Evolutionary conservation across 78 protist genomes (phyloP).

Genomic region (Planoprotostelium fungivorum): DNA sequence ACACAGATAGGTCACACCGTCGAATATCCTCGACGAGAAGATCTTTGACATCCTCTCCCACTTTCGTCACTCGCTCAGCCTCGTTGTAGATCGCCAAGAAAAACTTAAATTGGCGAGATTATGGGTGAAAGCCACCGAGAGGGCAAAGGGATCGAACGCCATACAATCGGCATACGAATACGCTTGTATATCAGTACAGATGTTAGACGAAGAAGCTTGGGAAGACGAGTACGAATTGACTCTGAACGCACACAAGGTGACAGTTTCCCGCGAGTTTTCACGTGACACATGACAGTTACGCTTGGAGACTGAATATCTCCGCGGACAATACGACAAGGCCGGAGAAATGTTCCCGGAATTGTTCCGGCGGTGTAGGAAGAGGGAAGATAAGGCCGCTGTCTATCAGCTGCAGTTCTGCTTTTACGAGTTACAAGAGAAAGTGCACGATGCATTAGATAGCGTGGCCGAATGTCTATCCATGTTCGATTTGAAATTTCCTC

Average conservation of each 20-base stretch:
- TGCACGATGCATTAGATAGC: background rate
- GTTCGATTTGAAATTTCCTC: background rate
- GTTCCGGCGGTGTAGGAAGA: background rate
- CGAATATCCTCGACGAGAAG: background rate
- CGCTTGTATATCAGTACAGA: background rate
- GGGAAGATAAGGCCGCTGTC: background rate
- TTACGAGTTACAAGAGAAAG: background rate
- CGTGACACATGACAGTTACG: background rate
- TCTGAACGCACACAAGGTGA: background rate
- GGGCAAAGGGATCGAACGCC: background rate
- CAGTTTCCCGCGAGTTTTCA: background rate
- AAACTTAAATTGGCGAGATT: background rate
- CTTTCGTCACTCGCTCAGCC: background rate
- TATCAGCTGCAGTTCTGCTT: background rate
- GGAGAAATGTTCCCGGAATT: background rate
- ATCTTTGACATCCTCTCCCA: background rate
- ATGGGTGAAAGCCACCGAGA: background rate
- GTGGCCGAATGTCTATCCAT: background rate
- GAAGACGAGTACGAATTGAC: background rate
- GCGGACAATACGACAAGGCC: background rate
- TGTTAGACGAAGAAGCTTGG: background rate
- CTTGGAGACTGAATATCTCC: background rate
- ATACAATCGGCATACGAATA: background rate
- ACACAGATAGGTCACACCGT: background rate
- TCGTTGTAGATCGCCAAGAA: background rate